Base-by-base conservation (phyloP, 2,329 filamentous ascomycete species). In the Talaromyces sp. region DNA sequence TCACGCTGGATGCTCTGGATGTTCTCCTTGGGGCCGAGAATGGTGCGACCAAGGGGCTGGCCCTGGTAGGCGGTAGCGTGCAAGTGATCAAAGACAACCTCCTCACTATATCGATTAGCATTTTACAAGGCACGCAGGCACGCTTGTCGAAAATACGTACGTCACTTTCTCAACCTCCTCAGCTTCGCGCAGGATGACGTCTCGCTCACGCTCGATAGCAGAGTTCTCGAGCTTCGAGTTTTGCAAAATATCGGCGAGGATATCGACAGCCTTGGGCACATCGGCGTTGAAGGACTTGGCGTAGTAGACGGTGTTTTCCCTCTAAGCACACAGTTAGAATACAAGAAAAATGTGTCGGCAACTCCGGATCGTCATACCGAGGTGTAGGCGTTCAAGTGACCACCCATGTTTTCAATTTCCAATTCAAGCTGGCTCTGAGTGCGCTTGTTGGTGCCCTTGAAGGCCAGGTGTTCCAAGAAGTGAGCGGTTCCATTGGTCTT, bases 321-420 rank as follows among this genome's bases (percentile, higher is more conserved):
- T 91, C 93, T 91, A 65, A 65, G 64, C 60, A n/a, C 11, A 31
- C 56, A 24, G 63, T 73, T 69, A 75, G 69, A 64, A 60, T 3
- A 54, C 43, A 43, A 56, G 58, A 64, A 65, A 52, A 61, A 65
- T 62, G 58, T 59, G 55, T 54, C 49, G 62, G 51, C 17, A 43
- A 53, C 58, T 65, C 66, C 67, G 68, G 66, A 66, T 59, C 61
- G 59, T 70, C 89, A 74, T 87, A 97, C 93, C 83, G 93, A 98
- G 72, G 95, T 99, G 84, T 99, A 99, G 77, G 95, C 95, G 81
- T 99, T 99, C 72, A 99, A 86, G 83, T 99, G 95, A 67, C 91
- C 95, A 78, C 95, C 95, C 91, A 99, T 97, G 83, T 99, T 99
- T 86, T 99, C 95, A 75, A 99, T 98, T 84, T 99, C 95, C 67